phyloP scores from a whole-genome alignment of 225 moss, liverwort and hornwort genomes.

The Pleurozium schreberi region DNA sequence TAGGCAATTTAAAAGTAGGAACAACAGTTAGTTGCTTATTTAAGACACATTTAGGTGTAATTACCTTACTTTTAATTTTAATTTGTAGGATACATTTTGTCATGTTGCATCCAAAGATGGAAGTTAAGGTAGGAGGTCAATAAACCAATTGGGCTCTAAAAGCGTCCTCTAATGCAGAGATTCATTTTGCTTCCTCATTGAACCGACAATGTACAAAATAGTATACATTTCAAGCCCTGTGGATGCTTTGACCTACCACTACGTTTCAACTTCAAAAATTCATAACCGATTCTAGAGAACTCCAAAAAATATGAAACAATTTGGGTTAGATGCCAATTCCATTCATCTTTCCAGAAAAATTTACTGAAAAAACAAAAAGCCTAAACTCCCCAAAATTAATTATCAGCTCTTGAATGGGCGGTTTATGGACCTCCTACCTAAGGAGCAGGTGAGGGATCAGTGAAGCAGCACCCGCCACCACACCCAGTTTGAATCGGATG shows the following conservation, averaged over 20 bases:
- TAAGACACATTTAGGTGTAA: too few species aligned
- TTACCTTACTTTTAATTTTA: not conserved
- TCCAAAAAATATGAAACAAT: not conserved
- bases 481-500: not conserved
- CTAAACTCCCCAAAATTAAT: too few species aligned
- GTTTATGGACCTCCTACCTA: not conserved
- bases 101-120: rapidly evolving
- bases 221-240: too few species aligned
- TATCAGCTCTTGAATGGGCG: too few species aligned
- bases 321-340: not conserved
- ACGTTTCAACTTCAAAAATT: rapidly evolving
- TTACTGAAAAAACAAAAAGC: not conserved
- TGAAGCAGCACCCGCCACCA: not conserved
- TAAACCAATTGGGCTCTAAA: rapidly evolving
- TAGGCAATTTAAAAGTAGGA: not conserved
- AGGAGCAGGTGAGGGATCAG: not conserved
- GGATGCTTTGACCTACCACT: rapidly evolving
- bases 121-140: not conserved
- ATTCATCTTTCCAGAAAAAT: rapidly evolving
- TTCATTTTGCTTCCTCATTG: not conserved
- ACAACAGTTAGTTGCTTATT: not conserved
- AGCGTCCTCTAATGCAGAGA: rapidly evolving
- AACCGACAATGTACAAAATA: rapidly evolving
- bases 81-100: not conserved
- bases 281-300: not conserved